These are phyloP conservation scores for Beverwykella pulmonaria DNA, from an alignment of 495 filamentous ascomycete genomes.

Conservation along the genomic window DNA sequence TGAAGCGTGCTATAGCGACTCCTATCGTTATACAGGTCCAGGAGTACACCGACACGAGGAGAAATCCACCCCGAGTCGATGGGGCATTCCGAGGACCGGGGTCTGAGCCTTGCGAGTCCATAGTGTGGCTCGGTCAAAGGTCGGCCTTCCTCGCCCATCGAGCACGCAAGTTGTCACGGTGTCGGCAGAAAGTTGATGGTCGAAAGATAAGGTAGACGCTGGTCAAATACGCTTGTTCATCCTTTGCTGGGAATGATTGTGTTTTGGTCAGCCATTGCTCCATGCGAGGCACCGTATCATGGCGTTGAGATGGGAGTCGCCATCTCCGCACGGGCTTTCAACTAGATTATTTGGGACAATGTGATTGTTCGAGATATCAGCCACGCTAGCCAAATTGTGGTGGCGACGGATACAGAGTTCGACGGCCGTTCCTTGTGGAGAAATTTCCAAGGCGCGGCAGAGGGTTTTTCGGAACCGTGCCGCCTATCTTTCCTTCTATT, in stretches of 20 bases:
- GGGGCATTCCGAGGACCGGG: slow-evolving; percentile 10
- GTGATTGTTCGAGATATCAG: background rate
- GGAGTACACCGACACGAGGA: slow-evolving; percentile 15
- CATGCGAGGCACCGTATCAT: background rate
- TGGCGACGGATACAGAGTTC: background rate
- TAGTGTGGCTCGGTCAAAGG: background rate
- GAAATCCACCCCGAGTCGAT: slow-evolving; percentile 4
- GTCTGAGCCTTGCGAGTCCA: background rate
- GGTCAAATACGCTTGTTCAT: background rate
- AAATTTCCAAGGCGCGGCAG: background rate
- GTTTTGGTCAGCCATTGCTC: background rate
- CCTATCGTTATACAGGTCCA: slow-evolving; percentile 4
- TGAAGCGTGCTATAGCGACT: slow-evolving; percentile 9
- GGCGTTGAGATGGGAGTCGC: background rate
- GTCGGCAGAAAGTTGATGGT: background rate
- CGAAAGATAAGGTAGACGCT: background rate
- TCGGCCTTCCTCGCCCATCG: background rate
- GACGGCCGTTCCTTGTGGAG: too few relatives aligned
- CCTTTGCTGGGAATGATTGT: background rate
- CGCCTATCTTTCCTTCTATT: background rate
- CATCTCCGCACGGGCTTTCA: background rate
- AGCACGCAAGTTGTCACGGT: background rate
- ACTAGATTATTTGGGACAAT: background rate
- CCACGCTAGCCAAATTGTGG: background rate
- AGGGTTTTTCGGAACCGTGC: background rate